Conservation (phyloP, 176 grass and related monocot genomes). For the Carex cristatella region DNA sequence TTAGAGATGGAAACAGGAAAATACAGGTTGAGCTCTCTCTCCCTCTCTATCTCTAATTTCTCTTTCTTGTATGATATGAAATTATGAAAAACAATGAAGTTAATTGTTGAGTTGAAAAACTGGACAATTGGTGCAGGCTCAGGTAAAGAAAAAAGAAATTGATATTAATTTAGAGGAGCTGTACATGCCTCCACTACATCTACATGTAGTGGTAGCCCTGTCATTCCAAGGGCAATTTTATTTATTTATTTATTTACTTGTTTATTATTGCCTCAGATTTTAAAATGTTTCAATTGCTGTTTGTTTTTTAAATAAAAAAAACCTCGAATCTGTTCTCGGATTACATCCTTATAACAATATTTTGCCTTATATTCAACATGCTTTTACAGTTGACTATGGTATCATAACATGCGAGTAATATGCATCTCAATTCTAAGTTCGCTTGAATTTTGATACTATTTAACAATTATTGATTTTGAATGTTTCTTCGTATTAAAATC, state of each 20-base stretch:
- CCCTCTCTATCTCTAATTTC: background rate
- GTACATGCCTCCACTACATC: background rate
- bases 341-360: background rate
- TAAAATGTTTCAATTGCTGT: background rate
- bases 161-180: background rate
- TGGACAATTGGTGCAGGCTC: background rate
- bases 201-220: conserved; percentile 10
- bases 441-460: background rate
- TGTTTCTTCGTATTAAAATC: background rate
- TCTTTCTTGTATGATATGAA: background rate
- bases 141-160: background rate
- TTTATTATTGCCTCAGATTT: background rate
- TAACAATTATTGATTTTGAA: background rate
- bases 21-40: background rate
- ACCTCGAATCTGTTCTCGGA: background rate
- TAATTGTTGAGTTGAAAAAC: background rate
- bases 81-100: background rate
- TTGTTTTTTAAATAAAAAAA: background rate
- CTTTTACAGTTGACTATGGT: background rate
- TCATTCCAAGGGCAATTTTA: background rate
- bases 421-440: background rate
- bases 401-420: background rate
- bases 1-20: background rate
- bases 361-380: background rate
- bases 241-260: background rate